Base-by-base conservation (phyloP, 1,284 basidiomycete genomes). In the Irpex sp. region DNA sequence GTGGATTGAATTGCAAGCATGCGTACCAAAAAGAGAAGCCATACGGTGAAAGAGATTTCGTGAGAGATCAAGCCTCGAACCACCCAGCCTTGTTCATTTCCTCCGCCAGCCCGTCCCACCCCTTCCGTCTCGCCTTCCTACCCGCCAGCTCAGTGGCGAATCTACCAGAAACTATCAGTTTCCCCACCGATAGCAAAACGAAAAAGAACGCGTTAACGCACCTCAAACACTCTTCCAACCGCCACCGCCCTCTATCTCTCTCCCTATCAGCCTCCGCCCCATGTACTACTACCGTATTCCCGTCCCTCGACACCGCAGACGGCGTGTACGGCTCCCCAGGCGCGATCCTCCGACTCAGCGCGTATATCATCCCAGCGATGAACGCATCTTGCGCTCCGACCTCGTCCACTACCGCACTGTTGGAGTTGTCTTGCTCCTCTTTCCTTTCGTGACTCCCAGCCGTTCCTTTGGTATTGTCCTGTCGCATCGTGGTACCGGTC, bases 91-190 rank as follows among this genome's bases (percentile, higher is more conserved):
- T 77, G 1, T 76, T 73, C 87, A 92, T 90, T 71, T 91, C 90
- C n/a, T 85, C 82, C 1, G 83, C 86, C 11, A 92, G 75, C 8
- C 88, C 87, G 53, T 81, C 78, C 87, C 89, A 90, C 17, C 79
- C 78, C 58, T 76, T 76, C 61, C 80, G 74, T 63, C 84, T 75
- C 0, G 84, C 88, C 71, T 89, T 90, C 46, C 90, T 79, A 31
- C 89, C 90, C 9, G 90, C 83, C 8, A 92, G 75, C 71, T 92
- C 90, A 0, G 88, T 90, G 8, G 90, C 90, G 72, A 93, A 92
- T 67, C 88, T 91, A 59, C 31, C 13, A 9, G n/a, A 55, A 5
- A 1, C 37, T 1, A 8, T 59, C 47, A 36, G 50, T 33, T 2
- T 56, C 43, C 36, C 17, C 54, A n/a, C 58, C 33, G 58, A 54